These are phyloP conservation scores for Hansenula sp. DNA, from an alignment of 1,139 yeast genomes.

Conservation along the genomic window DNA sequence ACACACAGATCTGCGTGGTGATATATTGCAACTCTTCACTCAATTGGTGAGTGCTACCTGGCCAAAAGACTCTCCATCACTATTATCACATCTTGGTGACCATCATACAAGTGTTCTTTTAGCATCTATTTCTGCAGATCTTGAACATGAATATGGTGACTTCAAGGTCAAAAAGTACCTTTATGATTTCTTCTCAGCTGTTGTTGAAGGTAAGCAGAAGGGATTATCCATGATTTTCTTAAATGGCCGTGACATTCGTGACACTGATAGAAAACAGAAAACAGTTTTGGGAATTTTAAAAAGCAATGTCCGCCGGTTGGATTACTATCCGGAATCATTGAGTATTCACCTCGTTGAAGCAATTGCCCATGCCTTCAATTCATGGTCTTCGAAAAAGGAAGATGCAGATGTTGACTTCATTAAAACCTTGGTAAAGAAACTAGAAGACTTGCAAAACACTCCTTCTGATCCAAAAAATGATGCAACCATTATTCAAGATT, in stretches of 20 bases:
- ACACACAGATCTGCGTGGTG: constrained; percentile 43
- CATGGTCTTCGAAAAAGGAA: constrained; percentile 61
- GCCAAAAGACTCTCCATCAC: constrained; percentile 64
- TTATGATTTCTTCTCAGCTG: constrained; percentile 72
- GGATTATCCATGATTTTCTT: constrained; percentile 77
- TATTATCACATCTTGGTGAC: constrained; percentile 76
- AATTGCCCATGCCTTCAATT: constrained; percentile 59
- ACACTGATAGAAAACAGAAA: constrained; percentile 22
- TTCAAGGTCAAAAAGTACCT: constrained; percentile 52
- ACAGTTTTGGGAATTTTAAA: constrained; percentile 58
- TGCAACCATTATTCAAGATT: constrained; percentile 35
- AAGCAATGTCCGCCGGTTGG: constrained; percentile 48
- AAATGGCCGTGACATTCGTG: constrained; percentile 60
- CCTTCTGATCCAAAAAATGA: constrained; percentile 16
- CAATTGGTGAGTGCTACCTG: constrained; percentile 61
- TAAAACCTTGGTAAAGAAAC: constrained; percentile 41
- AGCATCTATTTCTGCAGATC: constrained; percentile 54
- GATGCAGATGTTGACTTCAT: constrained; percentile 50
- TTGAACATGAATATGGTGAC: constrained; percentile 57
- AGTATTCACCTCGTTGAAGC: constrained; percentile 58
- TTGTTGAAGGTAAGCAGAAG: constrained; percentile 77
- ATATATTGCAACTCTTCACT: constrained; percentile 55
- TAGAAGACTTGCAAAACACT: constrained; percentile 22
- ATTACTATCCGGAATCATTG: constrained; percentile 48
- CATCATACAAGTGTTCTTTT: constrained; percentile 57